Conservation (phyloP, 768 basidiomycete species). For the Mycena rosella region DNA sequence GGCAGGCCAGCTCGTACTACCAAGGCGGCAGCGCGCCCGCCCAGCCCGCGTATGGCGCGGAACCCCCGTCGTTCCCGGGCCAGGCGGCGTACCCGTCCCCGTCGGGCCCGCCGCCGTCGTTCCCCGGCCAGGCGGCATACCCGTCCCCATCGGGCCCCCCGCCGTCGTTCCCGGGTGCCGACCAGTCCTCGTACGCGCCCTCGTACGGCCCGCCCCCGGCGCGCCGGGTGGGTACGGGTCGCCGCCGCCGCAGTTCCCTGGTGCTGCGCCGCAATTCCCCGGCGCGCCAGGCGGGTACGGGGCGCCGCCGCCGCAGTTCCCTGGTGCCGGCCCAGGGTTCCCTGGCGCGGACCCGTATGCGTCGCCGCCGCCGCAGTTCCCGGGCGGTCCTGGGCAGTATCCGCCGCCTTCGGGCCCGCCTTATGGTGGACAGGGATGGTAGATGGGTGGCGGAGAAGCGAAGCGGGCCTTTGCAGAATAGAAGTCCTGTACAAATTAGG, state of each 20-base stretch:
- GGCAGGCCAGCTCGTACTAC: conserved; percentile 50
- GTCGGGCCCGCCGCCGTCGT: conserved; percentile 43
- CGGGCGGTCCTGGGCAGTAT: conserved; percentile 22
- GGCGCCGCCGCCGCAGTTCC: conserved; percentile 40
- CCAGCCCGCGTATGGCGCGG: conserved; percentile 19
- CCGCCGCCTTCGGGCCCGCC: conserved; percentile 29
- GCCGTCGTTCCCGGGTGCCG: conserved; percentile 37
- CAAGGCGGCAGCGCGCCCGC: conserved; percentile 25
- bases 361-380: conserved; percentile 29
- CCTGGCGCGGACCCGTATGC: conserved; percentile 48
- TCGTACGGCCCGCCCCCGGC: conserved; percentile 48
- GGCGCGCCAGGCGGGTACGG: conserved; percentile 10
- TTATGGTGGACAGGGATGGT: conserved; percentile 33
- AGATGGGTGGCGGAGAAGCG: neutral
- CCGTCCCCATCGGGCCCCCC: conserved; percentile 43
- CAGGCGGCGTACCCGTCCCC: conserved; percentile 40
- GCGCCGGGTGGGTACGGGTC: too few species aligned
- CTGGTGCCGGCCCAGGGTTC: conserved; percentile 46
- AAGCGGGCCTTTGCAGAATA: neutral
- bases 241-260: conserved; percentile 48
- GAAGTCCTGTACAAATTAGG: conserved; percentile 3
- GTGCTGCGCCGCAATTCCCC: conserved; percentile 39
- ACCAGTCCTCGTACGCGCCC: conserved; percentile 37
- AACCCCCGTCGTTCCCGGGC: conserved; percentile 24
- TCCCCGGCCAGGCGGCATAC: conserved; percentile 35